Percentiles rank a stretch among this genome's conserved stretches.
Evolutionary conservation across 352 stramenopile genomes (phyloP).

Genomic region (Globisporangium paddicum): DNA sequence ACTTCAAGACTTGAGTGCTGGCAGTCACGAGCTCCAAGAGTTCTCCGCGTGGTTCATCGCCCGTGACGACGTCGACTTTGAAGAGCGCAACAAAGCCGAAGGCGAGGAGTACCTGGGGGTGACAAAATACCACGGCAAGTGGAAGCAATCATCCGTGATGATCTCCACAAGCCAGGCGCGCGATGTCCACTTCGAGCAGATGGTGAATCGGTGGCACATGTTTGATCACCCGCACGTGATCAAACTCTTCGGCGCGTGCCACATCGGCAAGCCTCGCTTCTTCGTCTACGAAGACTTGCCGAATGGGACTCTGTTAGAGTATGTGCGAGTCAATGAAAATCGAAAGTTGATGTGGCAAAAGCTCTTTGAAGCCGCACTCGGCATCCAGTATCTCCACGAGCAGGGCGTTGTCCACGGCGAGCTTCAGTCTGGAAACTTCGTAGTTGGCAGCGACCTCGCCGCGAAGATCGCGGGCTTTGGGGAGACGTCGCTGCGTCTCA

Average conservation of each 20-base stretch:
- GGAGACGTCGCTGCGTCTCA: slow-evolving; percentile 15
- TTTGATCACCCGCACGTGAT: slow-evolving; percentile 31
- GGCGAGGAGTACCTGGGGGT: not conserved
- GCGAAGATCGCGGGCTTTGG: slow-evolving; percentile 2
- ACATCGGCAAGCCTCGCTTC: slow-evolving; percentile 21
- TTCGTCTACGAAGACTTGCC: slow-evolving; percentile 18
- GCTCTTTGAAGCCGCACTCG: slow-evolving; percentile 3
- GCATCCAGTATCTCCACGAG: not conserved
- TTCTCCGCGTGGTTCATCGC: not conserved
- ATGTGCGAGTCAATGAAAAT: not conserved
- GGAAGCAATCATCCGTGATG: not conserved
- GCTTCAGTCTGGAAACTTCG: not conserved
- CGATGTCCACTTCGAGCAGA: not conserved
- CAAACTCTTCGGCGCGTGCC: slow-evolving; percentile 29
- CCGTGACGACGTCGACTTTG: not conserved
- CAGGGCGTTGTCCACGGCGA: not conserved
- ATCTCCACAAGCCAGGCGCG: not conserved
- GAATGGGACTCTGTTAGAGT: slow-evolving; percentile 1
- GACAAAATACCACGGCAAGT: not conserved
- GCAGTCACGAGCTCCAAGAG: not conserved
- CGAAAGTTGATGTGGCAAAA: not conserved
- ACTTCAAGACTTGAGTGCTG: not conserved
- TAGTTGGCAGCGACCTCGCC: not conserved
- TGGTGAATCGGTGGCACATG: slow-evolving; percentile 16
- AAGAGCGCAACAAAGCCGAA: not conserved